Evolutionary conservation across 2,329 filamentous ascomycete genomes (phyloP).

Genomic region (Aspergillus calidoustus): DNA sequence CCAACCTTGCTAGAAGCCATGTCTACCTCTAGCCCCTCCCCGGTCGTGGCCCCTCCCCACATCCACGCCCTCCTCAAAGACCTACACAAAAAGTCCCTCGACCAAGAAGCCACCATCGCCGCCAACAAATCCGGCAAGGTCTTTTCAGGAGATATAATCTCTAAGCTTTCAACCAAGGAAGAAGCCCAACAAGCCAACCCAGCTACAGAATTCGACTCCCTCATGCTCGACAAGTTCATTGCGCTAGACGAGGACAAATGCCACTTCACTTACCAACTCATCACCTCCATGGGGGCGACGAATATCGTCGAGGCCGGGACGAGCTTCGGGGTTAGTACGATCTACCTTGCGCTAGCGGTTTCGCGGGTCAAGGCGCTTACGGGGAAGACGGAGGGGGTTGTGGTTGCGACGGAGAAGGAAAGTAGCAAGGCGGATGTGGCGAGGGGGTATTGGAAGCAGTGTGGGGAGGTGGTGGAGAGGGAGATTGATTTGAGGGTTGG

Average conservation of each 20-base stretch:
- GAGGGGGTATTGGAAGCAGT: constrained; percentile 57
- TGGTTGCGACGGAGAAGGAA: constrained; percentile 67
- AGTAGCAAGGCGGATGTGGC: constrained; percentile 57
- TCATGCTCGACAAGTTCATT: constrained; percentile 59
- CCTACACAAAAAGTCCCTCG: constrained; percentile 27
- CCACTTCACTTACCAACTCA: constrained; percentile 61
- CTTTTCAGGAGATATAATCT: constrained; percentile 17
- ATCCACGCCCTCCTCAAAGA: constrained; percentile 27
- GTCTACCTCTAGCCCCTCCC: neutral
- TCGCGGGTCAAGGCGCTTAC: constrained; percentile 49
- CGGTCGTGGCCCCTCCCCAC: constrained; percentile 26
- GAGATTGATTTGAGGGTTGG: constrained; percentile 63
- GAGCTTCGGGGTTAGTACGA: constrained; percentile 65
- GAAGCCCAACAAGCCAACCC: neutral
- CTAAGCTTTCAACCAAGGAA: constrained; percentile 24
- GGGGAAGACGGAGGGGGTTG: constrained; percentile 44
- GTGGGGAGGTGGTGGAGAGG: constrained; percentile 53
- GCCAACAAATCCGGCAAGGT: constrained; percentile 23
- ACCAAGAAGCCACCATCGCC: constrained; percentile 29
- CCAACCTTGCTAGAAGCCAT: neutral
- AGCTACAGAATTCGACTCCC: constrained; percentile 25
- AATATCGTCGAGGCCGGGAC: constrained; percentile 65
- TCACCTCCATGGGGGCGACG: constrained; percentile 54
- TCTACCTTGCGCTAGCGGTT: constrained; percentile 65
- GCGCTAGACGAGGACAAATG: constrained; percentile 65